Evolutionary conservation across 78 protist species (phyloP).

Genomic region (Kipferlia bialata): DNA sequence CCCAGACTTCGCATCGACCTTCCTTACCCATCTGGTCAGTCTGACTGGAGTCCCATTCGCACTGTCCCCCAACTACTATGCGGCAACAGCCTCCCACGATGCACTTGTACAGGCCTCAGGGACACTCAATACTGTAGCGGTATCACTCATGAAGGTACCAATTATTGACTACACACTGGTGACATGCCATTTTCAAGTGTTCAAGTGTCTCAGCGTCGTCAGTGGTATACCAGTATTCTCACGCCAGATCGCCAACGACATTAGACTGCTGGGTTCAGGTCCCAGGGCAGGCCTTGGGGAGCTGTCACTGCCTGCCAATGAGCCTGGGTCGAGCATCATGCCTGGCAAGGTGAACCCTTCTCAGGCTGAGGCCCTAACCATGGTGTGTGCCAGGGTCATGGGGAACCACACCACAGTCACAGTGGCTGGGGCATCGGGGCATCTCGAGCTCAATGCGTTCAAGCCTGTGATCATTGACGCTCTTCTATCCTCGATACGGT

Average conservation of each 20-base stretch:
- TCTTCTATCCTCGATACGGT: constrained; percentile 55
- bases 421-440: constrained; percentile 76
- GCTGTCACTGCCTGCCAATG: constrained; percentile 59
- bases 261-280: constrained; percentile 70
- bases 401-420: constrained; percentile 75
- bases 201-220: no score
- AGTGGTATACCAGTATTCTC: no score
- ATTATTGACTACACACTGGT: no score
- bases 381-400: constrained; percentile 75
- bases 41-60: constrained; percentile 63
- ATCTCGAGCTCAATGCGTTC: constrained; percentile 80
- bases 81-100: constrained; percentile 74
- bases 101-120: constrained; percentile 63
- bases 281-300: constrained; percentile 87
- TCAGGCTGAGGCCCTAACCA: constrained; percentile 84
- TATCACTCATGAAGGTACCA: constrained; percentile 58
- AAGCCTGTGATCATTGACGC: constrained; percentile 69
- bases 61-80: constrained; percentile 75
- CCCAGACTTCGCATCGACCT: constrained; percentile 52
- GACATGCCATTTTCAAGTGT: no score
- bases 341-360: constrained; percentile 88
- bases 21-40: constrained; percentile 42
- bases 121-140: constrained; percentile 62
- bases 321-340: constrained; percentile 84
- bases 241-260: constrained; percentile 85